phyloP scores from a whole-genome alignment of 495 filamentous ascomycete genomes.

The Podospora fimiseda region DNA sequence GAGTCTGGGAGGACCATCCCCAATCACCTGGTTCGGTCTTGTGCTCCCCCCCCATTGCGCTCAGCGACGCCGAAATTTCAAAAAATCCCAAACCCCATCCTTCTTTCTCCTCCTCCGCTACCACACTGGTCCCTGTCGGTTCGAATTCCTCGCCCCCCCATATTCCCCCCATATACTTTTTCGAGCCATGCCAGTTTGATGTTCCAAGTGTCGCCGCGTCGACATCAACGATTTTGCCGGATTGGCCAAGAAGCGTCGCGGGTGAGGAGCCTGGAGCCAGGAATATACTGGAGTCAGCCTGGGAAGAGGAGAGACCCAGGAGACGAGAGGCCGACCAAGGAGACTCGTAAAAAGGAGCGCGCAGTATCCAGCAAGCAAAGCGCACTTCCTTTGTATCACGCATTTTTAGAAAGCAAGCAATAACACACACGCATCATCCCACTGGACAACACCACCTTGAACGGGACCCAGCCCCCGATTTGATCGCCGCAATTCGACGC shows the following conservation, averaged over 20 bases:
- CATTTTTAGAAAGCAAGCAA: too few species aligned
- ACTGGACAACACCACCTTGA: too few species aligned
- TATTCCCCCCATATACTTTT: conserved; percentile 11
- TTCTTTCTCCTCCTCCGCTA: conserved; percentile 22
- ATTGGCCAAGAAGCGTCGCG: conserved; percentile 25
- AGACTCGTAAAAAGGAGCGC: neutral
- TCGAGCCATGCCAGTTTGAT: conserved; percentile 34
- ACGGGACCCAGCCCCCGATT: conserved; percentile 10
- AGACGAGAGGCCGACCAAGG: neutral
- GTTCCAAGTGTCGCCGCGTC: conserved; percentile 26
- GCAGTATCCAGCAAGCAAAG: neutral
- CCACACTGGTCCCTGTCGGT: conserved; percentile 24
- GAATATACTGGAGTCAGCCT: conserved; percentile 19
- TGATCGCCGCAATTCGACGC: conserved; percentile 5
- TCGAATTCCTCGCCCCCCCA: too few species aligned
- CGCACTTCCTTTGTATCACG: too few species aligned
- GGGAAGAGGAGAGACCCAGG: neutral
- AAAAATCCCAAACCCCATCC: conserved; percentile 33
- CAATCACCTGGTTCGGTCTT: conserved; percentile 27
- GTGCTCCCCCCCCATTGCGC: conserved; percentile 26
- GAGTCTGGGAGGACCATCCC: conserved; percentile 26
- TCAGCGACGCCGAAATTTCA: conserved; percentile 34
- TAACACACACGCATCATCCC: too few species aligned
- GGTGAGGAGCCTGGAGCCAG: conserved; percentile 21
- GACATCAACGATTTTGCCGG: conserved; percentile 26